phyloP scores from a whole-genome alignment of 2,329 filamentous ascomycete genomes.

The Apiospora sp. region DNA sequence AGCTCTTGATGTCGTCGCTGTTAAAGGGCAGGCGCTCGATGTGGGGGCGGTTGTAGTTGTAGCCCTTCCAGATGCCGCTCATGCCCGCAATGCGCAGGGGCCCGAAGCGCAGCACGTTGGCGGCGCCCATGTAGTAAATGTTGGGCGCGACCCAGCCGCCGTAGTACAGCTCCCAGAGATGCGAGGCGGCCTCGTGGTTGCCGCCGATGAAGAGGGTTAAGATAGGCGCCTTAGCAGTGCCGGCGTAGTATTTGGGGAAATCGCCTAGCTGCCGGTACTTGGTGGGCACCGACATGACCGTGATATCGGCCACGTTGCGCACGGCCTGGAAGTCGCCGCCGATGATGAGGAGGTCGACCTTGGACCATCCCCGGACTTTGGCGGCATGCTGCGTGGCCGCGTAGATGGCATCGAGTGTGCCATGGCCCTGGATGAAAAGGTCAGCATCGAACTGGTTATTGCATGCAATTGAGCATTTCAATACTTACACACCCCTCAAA shows the following conservation, averaged over 20 bases:
- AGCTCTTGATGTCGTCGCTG: slow-evolving; percentile 75
- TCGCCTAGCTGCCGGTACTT: slow-evolving; percentile 92
- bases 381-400: slow-evolving; percentile 75
- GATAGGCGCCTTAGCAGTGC: slow-evolving; percentile 78
- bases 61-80: slow-evolving; percentile 94
- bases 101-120: slow-evolving; percentile 86
- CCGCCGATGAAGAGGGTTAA: slow-evolving; percentile 92
- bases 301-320: slow-evolving; percentile 87
- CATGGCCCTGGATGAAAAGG: slow-evolving; percentile 74
- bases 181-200: slow-evolving; percentile 92
- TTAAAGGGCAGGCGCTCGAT: slow-evolving; percentile 88
- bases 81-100: slow-evolving; percentile 87
- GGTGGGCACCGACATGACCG: slow-evolving; percentile 85
- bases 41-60: slow-evolving; percentile 85
- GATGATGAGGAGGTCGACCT: slow-evolving; percentile 90
- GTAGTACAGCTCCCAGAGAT: slow-evolving; percentile 93
- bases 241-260: slow-evolving; percentile 94
- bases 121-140: slow-evolving; percentile 95
- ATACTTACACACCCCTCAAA: slow-evolving; percentile 78
- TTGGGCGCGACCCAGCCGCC: slow-evolving; percentile 97
- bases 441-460: neutral
- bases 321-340: slow-evolving; percentile 96
- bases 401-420: slow-evolving; percentile 91
- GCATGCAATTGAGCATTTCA: neutral
- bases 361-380: slow-evolving; percentile 76